Base-by-base conservation (phyloP, 805 yeast species). In the Starmerella bombicola region DNA sequence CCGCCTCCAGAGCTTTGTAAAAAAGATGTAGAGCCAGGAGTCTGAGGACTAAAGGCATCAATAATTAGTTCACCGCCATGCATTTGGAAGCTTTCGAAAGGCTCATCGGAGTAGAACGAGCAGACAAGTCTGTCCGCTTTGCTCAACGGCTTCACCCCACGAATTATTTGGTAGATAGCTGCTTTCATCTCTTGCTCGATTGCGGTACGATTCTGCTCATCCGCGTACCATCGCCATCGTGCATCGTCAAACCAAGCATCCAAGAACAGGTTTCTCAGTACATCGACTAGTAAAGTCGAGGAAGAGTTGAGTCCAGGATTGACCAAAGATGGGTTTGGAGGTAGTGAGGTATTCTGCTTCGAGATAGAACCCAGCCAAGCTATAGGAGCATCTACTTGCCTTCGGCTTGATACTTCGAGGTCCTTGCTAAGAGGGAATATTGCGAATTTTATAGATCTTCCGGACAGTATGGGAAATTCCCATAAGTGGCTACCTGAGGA, bases 401-500 rank as follows among this genome's bases (percentile, higher is more conserved):
- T 17, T 4, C 35, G 24, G 15, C 36, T 30, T 9, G 41, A 38
- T 8, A 35, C 20, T 3, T 5, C 17, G 26, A 21, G 20, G 6
- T n/a, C 15, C 7, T 24, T 19, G 5, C 29, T 24, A 9, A 41
- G 28, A 12, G 38, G 35, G 23, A 41, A 41, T 19, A 47, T 15
- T 8, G 33, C 31, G 4, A 42, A 21, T 8, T 25, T 33, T n/a
- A 34, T 33, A 16, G 32, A 26, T 35, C 35, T 37, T 32, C 42
- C 35, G 12, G 51, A 47, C 19, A 41, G 33, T 17, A 47, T 47
- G 4, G 51, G 51, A 31, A 33, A 46, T 13, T 35, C 29, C 50
- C 50, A 47, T 13, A 30, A 41, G 2, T 21, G 2, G 3, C 12
- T 16, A 2, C 19, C 24, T 2, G 40, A 24, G 8, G 32, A 31